These are phyloP conservation scores for Sporothrix pallida DNA, from an alignment of 2,329 filamentous ascomycete species.

Conservation along the genomic window DNA sequence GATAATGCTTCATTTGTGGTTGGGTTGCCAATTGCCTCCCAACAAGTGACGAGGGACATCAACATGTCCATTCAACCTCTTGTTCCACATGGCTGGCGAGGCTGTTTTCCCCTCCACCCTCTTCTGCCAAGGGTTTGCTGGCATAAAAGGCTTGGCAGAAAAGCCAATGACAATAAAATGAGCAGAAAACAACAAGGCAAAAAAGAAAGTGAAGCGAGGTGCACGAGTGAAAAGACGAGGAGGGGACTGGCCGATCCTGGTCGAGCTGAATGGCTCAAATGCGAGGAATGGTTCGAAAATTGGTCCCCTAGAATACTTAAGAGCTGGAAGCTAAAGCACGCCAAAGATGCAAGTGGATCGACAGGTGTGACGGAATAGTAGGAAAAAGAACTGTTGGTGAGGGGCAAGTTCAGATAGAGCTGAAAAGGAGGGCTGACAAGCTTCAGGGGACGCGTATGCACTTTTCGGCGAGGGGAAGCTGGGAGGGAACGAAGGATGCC, in stretches of 20 bases:
- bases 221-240: background rate
- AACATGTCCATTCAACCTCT: no score
- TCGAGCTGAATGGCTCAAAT: slow-evolving; percentile 18
- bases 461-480: background rate
- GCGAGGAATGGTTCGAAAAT: background rate
- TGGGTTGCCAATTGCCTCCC: no score
- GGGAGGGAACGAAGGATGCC: background rate
- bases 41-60: background rate
- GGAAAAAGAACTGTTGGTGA: background rate
- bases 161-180: background rate
- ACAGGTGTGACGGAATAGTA: background rate
- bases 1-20: background rate
- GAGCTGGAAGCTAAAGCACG: slow-evolving; percentile 2
- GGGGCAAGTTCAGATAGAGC: background rate
- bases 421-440: slow-evolving; percentile 8
- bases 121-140: background rate
- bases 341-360: background rate
- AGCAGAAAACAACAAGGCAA: background rate
- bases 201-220: background rate
- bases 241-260: slow-evolving; percentile 1
- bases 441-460: slow-evolving; percentile 26
- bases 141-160: slow-evolving; percentile 20
- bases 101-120: background rate
- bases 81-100: background rate
- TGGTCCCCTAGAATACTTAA: background rate